Conservation (phyloP, 1,284 basidiomycete species). For the Trichosporon ovoides region DNA sequence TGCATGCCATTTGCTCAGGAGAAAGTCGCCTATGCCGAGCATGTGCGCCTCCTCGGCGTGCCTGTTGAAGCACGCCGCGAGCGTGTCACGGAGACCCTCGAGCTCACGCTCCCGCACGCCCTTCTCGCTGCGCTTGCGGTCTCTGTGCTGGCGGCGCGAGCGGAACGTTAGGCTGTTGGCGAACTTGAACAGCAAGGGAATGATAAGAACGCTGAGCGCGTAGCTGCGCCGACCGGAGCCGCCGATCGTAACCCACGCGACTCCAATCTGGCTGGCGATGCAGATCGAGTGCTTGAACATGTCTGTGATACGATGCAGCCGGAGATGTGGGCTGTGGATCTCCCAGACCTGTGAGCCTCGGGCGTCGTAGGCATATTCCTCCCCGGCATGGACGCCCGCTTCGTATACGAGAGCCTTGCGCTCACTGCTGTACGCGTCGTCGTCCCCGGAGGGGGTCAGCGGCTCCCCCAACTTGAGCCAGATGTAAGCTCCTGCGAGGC, state of each 20-base stretch:
- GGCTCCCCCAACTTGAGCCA: neutral
- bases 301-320: neutral
- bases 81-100: neutral
- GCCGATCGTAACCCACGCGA: neutral
- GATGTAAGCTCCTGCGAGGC: neutral
- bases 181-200: neutral
- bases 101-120: neutral
- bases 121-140: neutral
- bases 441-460: neutral
- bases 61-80: neutral
- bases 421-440: neutral
- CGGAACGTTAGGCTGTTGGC: too few species aligned
- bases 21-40: neutral
- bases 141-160: neutral
- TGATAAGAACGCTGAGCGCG: neutral
- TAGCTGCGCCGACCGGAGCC: neutral
- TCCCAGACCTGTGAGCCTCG: neutral
- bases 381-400: neutral
- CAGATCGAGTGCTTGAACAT: neutral
- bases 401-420: neutral
- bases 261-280: neutral
- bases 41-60: neutral
- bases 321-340: neutral
- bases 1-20: neutral
- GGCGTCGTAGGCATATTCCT: neutral